A percentile compares a stretch with the other conserved stretches of the same genome.
phyloP scores from a whole-genome alignment of 2,329 filamentous ascomycete species.

The Colletotrichum australisinense region DNA sequence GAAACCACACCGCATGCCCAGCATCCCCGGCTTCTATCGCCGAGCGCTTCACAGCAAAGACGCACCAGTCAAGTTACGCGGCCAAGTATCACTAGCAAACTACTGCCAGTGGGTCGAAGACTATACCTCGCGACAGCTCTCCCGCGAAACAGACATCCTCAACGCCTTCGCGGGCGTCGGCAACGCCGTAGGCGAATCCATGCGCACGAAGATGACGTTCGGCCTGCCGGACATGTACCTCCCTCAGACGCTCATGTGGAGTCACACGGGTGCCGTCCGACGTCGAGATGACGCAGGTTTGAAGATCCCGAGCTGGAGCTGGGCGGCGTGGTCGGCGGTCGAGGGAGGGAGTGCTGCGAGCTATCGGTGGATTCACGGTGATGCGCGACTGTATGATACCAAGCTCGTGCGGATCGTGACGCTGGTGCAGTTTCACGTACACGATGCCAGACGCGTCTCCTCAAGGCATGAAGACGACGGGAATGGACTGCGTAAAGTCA shows the following conservation, averaged over 20 bases:
- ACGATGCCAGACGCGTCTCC: neutral
- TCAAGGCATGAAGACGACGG: neutral
- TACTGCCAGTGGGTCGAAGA: constrained; percentile 54
- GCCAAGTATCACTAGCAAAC: constrained; percentile 43
- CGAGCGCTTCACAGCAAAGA: neutral
- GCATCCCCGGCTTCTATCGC: constrained; percentile 11
- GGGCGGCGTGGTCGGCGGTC: constrained; percentile 11
- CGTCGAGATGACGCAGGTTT: neutral
- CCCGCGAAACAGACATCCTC: constrained; percentile 17
- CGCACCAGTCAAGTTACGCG: neutral
- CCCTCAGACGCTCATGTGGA: constrained; percentile 24
- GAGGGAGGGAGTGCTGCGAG: neutral
- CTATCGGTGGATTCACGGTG: constrained; percentile 1
- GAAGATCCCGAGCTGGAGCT: constrained; percentile 21
- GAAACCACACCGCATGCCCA: neutral
- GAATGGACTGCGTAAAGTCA: neutral
- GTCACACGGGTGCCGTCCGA: neutral
- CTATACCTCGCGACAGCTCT: constrained; percentile 46
- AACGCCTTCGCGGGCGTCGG: constrained; percentile 31
- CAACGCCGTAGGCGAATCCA: constrained; percentile 8
- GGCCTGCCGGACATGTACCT: constrained; percentile 7
- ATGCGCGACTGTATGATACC: neutral
- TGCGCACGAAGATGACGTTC: neutral
- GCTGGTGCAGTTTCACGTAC: neutral
- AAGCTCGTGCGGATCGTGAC: constrained; percentile 20